A percentile compares a stretch with the other conserved stretches of the same genome.
phyloP scores from a whole-genome alignment of 108 stramenopile species.

The Cyclotella sp. region DNA sequence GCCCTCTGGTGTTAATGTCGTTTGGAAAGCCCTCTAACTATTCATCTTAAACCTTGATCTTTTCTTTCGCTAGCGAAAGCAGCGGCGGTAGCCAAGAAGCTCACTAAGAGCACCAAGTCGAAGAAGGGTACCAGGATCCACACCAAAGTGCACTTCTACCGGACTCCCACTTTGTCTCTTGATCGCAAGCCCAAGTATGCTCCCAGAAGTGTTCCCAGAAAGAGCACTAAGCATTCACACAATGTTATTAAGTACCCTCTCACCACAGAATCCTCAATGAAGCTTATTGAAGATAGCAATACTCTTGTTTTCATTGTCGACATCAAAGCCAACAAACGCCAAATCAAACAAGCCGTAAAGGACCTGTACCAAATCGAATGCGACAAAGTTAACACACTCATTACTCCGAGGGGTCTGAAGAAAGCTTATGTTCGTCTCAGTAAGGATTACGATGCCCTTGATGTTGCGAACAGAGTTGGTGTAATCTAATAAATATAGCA shows the following conservation, averaged over 20 bases:
- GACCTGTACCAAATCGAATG: slow-evolving; percentile 97
- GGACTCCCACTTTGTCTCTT: slow-evolving; percentile 91
- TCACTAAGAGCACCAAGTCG: slow-evolving; percentile 89
- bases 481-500: slow-evolving; percentile 81
- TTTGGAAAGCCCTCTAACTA: too few species aligned
- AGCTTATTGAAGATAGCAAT: slow-evolving; percentile 99
- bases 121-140: slow-evolving; percentile 98
- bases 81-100: slow-evolving; percentile 86
- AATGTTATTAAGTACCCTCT: slow-evolving; percentile 98
- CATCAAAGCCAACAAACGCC: slow-evolving; percentile 98
- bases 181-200: slow-evolving; percentile 92
- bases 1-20: too few species aligned
- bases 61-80: slow-evolving; percentile 67
- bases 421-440: slow-evolving; percentile 98
- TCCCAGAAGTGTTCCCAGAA: slow-evolving; percentile 77
- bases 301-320: slow-evolving; percentile 99
- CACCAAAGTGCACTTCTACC: slow-evolving; percentile 99
- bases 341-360: slow-evolving; percentile 99
- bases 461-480: slow-evolving; percentile 99
- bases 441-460: slow-evolving; percentile 98
- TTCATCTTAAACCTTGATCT: too few species aligned
- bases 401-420: slow-evolving; percentile 98
- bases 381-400: slow-evolving; percentile 99
- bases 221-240: slow-evolving; percentile 80
- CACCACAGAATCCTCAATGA: slow-evolving; percentile 99